Base-by-base conservation (phyloP, 2,329 filamentous ascomycete genomes). In the Sporothrix dimorphospora region DNA sequence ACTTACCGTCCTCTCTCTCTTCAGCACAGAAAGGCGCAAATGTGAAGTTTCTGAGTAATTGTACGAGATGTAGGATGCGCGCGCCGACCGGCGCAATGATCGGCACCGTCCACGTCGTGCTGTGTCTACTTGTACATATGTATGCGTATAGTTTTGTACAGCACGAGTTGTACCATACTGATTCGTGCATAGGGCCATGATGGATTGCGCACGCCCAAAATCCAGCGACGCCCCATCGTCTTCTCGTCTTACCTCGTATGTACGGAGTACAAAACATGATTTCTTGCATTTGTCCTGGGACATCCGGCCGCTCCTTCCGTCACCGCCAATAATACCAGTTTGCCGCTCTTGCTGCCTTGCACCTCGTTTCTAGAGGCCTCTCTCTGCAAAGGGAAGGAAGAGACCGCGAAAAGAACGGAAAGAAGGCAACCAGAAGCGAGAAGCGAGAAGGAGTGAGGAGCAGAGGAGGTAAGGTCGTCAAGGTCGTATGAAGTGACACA, bases 51-150 rank as follows among this genome's bases (percentile, higher is more conserved):
- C 24, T 38, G 19, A 21, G 38, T 38, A 34, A 51, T 57, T 47
- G 67, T 45, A 69, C 67, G n/a, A 42, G 47, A 57, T 57, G 67
- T 69, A 24, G 59, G 67, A 69, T 57, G 53, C 40, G 68, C 51
- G 27, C 51, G 12, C 38, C 21, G 38, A 34, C 24, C 49, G 38
- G 68, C 68, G 40, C 67, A 61, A 59, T 61, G 67, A 69, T 70
- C 53, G 40, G 68, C 68, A 61, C 11, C n/a, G 34, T 40, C 49
- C 47, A 42, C 66, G 66, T 12, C 66, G 49, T 51, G 63, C 24
- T 65, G 4, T 65, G 40, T 16, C 19, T 42, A 57, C 24, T 34
- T 57, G 24, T 27, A 55, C 24, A 14, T 14, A 57, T 40, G 34
- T 40, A 14, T 45, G 59, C 38, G 34, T n/a, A 63, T 42, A 42